phyloP scores from a whole-genome alignment of 2,329 filamentous ascomycete species.

The Colletotrichum sidae region DNA sequence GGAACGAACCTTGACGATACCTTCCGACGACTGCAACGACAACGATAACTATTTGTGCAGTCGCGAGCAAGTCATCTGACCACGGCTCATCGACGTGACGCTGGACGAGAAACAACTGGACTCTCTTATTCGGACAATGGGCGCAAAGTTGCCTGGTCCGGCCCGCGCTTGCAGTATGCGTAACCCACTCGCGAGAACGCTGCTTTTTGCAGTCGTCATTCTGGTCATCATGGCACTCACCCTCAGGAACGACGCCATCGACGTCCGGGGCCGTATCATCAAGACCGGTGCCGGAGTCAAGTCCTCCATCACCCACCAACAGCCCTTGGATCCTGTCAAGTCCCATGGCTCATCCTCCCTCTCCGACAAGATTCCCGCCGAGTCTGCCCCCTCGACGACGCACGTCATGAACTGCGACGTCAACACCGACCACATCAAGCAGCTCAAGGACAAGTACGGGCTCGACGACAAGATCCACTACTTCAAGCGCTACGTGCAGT shows the following conservation, averaged over 20 bases:
- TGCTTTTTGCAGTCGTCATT: constrained; percentile 56
- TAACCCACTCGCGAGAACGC: constrained; percentile 58
- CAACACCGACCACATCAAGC: constrained; percentile 58
- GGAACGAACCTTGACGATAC: constrained; percentile 2
- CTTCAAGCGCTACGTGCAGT: constrained; percentile 65
- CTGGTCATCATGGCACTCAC: constrained; percentile 55
- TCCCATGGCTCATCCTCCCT: constrained; percentile 35
- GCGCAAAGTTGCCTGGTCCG: constrained; percentile 52
- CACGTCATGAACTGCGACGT: constrained; percentile 62
- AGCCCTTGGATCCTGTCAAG: constrained; percentile 40
- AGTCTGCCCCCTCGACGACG: constrained; percentile 38
- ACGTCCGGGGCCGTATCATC: constrained; percentile 53
- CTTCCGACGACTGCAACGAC: constrained; percentile 7
- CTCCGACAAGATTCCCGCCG: constrained; percentile 45
- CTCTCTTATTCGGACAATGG: constrained; percentile 44
- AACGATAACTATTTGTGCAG: background rate
- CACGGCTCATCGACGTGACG: constrained; percentile 6
- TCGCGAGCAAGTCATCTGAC: no score
- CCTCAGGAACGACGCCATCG: constrained; percentile 54
- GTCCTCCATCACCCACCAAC: constrained; percentile 44
- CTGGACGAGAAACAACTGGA: constrained; percentile 35
- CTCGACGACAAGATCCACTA: constrained; percentile 66
- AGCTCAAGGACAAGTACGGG: constrained; percentile 58
- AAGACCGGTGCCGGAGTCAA: constrained; percentile 52
- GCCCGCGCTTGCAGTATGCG: constrained; percentile 61